Conservation (phyloP, 345 rosid species). For the Salix arbutifolia region DNA sequence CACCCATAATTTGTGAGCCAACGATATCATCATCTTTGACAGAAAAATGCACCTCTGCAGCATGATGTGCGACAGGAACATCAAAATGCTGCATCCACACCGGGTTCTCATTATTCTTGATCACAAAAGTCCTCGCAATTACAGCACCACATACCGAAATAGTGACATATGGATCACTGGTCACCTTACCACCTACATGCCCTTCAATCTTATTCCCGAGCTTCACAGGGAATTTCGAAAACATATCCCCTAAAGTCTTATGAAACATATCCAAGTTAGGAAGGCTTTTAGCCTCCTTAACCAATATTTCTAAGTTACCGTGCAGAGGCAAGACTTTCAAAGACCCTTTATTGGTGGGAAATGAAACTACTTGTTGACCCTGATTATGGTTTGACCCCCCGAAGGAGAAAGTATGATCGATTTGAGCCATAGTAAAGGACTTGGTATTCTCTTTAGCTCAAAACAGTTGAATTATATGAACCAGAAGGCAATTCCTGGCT, state of each 20-base stretch:
- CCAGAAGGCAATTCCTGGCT: no score
- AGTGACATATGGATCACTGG: constrained; percentile 88
- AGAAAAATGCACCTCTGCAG: constrained; percentile 70
- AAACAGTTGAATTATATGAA: neutral
- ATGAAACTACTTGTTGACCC: constrained; percentile 53
- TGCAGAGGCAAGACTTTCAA: constrained; percentile 55
- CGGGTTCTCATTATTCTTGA: constrained; percentile 66
- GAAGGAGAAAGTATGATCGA: constrained; percentile 48
- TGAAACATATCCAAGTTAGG: constrained; percentile 91
- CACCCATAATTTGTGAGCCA: constrained; percentile 81
- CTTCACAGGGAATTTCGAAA: constrained; percentile 43
- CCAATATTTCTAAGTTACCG: constrained; percentile 82
- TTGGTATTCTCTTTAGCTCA: neutral
- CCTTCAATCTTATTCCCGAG: constrained; percentile 48
- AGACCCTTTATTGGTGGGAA: constrained; percentile 50
- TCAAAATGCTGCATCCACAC: constrained; percentile 82
- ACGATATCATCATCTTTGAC: constrained; percentile 78
- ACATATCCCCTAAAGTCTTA: constrained; percentile 55
- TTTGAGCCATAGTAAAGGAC: constrained; percentile 41
- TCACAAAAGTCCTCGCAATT: constrained; percentile 76
- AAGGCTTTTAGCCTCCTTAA: constrained; percentile 74
- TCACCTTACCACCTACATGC: constrained; percentile 49
- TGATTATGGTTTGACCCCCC: constrained; percentile 63
- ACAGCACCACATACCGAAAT: constrained; percentile 69
- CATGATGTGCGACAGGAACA: constrained; percentile 75